Conservation (phyloP, 2,329 filamentous ascomycete genomes). For the Aspergillus floridensis region DNA sequence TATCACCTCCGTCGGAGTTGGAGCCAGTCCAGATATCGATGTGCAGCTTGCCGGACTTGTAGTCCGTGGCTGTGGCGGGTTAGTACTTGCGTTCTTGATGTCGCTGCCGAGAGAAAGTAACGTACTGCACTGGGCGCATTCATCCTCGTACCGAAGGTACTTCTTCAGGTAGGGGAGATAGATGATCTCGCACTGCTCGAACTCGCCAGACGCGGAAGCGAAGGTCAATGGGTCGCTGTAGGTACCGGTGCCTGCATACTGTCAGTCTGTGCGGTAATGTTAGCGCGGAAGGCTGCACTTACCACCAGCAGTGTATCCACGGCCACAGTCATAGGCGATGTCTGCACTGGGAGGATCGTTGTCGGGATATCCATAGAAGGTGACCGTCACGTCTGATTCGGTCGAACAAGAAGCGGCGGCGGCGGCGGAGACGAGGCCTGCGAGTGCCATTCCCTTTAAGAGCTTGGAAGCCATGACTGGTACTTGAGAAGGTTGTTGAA, state of each 20-base stretch:
- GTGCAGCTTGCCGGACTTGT: conserved; percentile 4
- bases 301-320: neutral
- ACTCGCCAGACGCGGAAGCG: conserved; percentile 13
- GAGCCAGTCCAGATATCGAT: conserved; percentile 16
- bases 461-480: neutral
- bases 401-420: neutral
- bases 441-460: neutral
- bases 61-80: conserved; percentile 5
- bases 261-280: too few species aligned
- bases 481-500: neutral
- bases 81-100: neutral
- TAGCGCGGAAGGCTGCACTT: neutral
- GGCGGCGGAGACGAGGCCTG: neutral
- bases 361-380: neutral
- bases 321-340: neutral
- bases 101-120: neutral
- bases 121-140: conserved; percentile 14
- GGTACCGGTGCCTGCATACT: conserved; percentile 4
- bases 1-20: neutral
- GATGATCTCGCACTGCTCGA: conserved; percentile 13
- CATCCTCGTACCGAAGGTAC: conserved; percentile 14
- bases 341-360: neutral
- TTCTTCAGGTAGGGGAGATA: conserved; percentile 15
- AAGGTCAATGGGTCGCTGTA: conserved; percentile 14
- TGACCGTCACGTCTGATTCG: neutral